A percentile compares a stretch with the other conserved stretches of the same genome.
phyloP scores from a whole-genome alignment of 495 filamentous ascomycete species.

The Lasiosphaeris hirsuta region DNA sequence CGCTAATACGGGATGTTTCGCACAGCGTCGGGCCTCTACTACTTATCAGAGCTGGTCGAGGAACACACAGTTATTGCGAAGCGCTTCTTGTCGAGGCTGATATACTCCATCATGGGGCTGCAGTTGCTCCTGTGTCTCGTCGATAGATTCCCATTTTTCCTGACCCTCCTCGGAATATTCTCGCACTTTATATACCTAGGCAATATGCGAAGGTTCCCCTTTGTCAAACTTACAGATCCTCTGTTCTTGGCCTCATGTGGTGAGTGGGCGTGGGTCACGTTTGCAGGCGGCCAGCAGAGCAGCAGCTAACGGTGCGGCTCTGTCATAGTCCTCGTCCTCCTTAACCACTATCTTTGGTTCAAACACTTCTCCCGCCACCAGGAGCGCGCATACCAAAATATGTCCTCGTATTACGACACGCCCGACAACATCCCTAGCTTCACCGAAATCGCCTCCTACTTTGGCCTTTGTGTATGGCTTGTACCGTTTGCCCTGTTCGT shows the following conservation, averaged over 20 bases:
- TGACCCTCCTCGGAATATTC: constrained; percentile 70
- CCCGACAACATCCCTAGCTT: constrained; percentile 71
- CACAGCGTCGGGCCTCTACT: constrained; percentile 91
- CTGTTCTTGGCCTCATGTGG: constrained; percentile 82
- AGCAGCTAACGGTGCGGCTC: not conserved
- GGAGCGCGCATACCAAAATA: constrained; percentile 41
- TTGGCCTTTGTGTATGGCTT: constrained; percentile 94
- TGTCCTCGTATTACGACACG: constrained; percentile 54
- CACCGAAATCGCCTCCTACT: constrained; percentile 93
- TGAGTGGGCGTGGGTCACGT: constrained; percentile 29
- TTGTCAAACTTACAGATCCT: constrained; percentile 84
- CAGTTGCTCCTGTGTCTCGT: constrained; percentile 73
- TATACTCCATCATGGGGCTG: constrained; percentile 75
- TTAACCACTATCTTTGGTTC: constrained; percentile 98
- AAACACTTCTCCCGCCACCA: constrained; percentile 74
- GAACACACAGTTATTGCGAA: constrained; percentile 93
- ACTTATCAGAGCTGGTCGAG: constrained; percentile 95
- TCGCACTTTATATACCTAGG: constrained; percentile 87
- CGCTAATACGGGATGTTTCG: not conserved
- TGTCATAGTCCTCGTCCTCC: constrained; percentile 65
- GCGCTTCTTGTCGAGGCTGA: constrained; percentile 74
- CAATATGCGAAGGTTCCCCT: constrained; percentile 83
- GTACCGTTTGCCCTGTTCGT: constrained; percentile 96
- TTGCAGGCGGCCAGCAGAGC: not conserved
- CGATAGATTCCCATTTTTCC: constrained; percentile 75